Percentiles rank a stretch among this genome's conserved stretches.
Evolutionary conservation across 345 rosid genomes (phyloP).

Genomic region (Salix dunnii): DNA sequence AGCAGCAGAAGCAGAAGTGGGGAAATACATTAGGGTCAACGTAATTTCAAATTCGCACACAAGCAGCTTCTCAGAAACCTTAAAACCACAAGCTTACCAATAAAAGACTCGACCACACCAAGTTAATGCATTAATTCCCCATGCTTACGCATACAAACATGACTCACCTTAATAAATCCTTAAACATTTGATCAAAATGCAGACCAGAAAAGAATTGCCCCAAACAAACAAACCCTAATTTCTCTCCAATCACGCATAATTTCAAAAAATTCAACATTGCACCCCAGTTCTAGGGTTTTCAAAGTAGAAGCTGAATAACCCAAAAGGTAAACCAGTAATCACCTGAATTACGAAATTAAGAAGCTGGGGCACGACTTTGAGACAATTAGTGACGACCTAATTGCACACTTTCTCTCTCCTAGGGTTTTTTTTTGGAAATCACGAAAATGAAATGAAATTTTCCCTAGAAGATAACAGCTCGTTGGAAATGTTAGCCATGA

Average conservation of each 20-base stretch:
- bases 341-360: slow-evolving; percentile 20
- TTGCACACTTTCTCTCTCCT: slow-evolving; percentile 24
- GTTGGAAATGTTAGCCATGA: slow-evolving; percentile 19
- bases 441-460: background rate
- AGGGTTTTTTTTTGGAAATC: slow-evolving; percentile 20
- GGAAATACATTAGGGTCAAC: too few relatives aligned
- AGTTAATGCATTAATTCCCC: slow-evolving; percentile 2
- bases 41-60: too few relatives aligned
- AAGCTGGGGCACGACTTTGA: slow-evolving; percentile 11
- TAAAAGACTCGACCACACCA: background rate
- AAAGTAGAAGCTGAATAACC: background rate
- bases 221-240: slow-evolving; percentile 17
- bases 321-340: background rate
- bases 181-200: slow-evolving; percentile 9
- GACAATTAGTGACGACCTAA: background rate
- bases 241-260: background rate
- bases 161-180: background rate
- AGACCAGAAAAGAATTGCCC: slow-evolving; percentile 1
- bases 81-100: background rate
- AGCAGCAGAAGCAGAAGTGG: background rate
- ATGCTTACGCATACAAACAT: background rate
- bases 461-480: slow-evolving; percentile 3
- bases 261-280: slow-evolving; percentile 5
- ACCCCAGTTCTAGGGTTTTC: slow-evolving; percentile 17
- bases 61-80: background rate